Evolutionary conservation across 148 eudicot genomes (phyloP).

Genomic region (Bassia scoparia): DNA sequence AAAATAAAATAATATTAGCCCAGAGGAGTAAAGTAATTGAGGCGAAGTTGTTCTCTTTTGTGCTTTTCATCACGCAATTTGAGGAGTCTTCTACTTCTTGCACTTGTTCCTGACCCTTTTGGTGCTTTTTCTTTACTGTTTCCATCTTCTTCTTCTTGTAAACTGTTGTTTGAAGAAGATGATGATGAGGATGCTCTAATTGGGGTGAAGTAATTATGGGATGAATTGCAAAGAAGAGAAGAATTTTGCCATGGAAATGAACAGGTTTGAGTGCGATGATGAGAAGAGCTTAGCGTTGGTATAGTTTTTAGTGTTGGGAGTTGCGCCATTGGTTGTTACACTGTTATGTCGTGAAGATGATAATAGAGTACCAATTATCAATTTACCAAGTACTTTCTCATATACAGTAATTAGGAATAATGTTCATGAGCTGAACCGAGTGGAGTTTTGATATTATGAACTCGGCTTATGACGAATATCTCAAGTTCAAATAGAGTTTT

Average conservation of each 20-base stretch:
- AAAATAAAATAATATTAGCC: constrained; percentile 50
- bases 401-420: too few relatives aligned
- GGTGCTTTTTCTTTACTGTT: constrained; percentile 11
- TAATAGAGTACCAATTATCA: too few relatives aligned
- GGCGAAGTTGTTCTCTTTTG: constrained; percentile 54
- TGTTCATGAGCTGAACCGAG: too few relatives aligned
- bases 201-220: constrained; percentile 7
- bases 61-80: constrained; percentile 80
- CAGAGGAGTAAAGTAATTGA: constrained; percentile 81
- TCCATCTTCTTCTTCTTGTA: neutral
- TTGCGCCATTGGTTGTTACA: too few relatives aligned
- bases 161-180: neutral
- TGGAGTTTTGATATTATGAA: too few relatives aligned
- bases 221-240: neutral
- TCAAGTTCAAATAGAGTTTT: too few relatives aligned
- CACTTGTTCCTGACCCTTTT: constrained; percentile 83
- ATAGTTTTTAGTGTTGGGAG: constrained; percentile 1
- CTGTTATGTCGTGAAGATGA: too few relatives aligned
- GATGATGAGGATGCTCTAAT: constrained; percentile 12
- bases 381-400: too few relatives aligned
- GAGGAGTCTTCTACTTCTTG: constrained; percentile 74
- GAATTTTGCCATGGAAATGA: constrained; percentile 6
- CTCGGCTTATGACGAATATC: too few relatives aligned
- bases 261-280: neutral
- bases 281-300: constrained; percentile 1